phyloP scores from a whole-genome alignment of 169 alveolate genomes.

The Prorocentrum cordatum region DNA sequence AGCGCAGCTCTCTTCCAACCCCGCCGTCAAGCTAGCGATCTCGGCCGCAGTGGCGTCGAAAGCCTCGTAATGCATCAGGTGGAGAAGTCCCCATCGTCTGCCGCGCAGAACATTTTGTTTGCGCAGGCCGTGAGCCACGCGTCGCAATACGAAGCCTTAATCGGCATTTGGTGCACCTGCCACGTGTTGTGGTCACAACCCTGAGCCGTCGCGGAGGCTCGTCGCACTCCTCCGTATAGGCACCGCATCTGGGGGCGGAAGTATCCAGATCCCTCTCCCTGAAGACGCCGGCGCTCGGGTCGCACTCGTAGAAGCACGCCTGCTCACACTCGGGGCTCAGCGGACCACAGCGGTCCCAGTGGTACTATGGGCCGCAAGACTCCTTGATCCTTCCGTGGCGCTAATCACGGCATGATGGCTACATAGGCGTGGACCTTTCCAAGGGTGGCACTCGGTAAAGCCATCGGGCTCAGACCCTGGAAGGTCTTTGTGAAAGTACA shows the following conservation, averaged over 20 bases:
- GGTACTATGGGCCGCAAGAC: not conserved
- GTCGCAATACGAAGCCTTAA: slow-evolving; percentile 33
- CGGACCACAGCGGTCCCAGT: not conserved
- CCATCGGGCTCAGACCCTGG: not conserved
- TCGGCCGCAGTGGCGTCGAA: too few relatives aligned
- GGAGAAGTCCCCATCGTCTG: too few relatives aligned
- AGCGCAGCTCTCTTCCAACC: too few relatives aligned
- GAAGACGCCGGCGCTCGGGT: not conserved
- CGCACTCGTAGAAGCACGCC: not conserved
- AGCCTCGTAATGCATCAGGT: too few relatives aligned
- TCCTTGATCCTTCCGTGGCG: not conserved
- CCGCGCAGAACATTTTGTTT: not conserved
- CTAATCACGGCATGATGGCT: not conserved
- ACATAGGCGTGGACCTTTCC: too few relatives aligned
- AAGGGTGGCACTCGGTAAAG: not conserved
- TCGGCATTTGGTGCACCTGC: slow-evolving; percentile 37
- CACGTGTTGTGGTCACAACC: not conserved
- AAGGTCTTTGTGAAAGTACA: not conserved
- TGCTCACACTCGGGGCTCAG: not conserved
- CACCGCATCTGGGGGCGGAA: too few relatives aligned
- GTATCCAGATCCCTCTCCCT: too few relatives aligned
- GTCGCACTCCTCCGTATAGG: too few relatives aligned
- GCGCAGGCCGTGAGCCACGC: slow-evolving; percentile 16
- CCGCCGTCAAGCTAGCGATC: too few relatives aligned
- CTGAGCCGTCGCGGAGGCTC: not conserved